phyloP scores from a whole-genome alignment of 495 filamentous ascomycete species.

The Penicillium ochrochloron region DNA sequence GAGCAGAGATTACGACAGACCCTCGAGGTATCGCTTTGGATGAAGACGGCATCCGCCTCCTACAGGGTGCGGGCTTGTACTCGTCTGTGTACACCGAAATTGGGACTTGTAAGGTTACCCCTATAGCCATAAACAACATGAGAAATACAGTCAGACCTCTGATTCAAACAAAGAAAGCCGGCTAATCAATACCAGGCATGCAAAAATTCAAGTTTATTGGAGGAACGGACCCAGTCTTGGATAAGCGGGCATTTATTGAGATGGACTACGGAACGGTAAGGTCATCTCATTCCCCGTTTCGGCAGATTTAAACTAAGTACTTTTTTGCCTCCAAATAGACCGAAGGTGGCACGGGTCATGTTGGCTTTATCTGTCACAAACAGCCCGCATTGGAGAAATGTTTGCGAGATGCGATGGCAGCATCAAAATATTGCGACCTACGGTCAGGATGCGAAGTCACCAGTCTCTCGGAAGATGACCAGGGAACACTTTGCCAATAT shows the following conservation, averaged over 20 bases:
- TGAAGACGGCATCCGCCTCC: conserved; percentile 52
- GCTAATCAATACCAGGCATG: conserved; percentile 28
- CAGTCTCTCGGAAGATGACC: conserved; percentile 30
- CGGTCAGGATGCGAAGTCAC: conserved; percentile 39
- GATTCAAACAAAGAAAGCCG: background rate
- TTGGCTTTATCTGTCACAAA: conserved; percentile 42
- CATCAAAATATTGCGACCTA: conserved; percentile 34
- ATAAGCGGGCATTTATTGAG: conserved; percentile 30
- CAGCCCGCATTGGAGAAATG: conserved; percentile 33
- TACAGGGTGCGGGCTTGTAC: conserved; percentile 50
- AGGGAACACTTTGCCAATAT: conserved; percentile 40
- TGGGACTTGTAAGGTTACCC: conserved; percentile 32
- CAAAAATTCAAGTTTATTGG: conserved; percentile 37
- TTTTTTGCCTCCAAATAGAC: conserved; percentile 22
- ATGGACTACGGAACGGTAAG: conserved; percentile 37
- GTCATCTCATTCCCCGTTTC: background rate
- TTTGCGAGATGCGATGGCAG: conserved; percentile 30
- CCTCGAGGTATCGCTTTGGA: conserved; percentile 55
- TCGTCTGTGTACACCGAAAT: conserved; percentile 40
- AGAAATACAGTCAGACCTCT: background rate
- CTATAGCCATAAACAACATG: background rate
- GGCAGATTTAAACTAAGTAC: background rate
- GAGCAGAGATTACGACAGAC: conserved; percentile 49
- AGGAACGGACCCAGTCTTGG: conserved; percentile 28
- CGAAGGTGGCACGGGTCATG: conserved; percentile 40